A percentile compares a stretch with the other conserved stretches of the same genome.
These are phyloP conservation scores for Cytospora piceicola DNA, from an alignment of 2,329 filamentous ascomycete genomes.

Conservation along the genomic window DNA sequence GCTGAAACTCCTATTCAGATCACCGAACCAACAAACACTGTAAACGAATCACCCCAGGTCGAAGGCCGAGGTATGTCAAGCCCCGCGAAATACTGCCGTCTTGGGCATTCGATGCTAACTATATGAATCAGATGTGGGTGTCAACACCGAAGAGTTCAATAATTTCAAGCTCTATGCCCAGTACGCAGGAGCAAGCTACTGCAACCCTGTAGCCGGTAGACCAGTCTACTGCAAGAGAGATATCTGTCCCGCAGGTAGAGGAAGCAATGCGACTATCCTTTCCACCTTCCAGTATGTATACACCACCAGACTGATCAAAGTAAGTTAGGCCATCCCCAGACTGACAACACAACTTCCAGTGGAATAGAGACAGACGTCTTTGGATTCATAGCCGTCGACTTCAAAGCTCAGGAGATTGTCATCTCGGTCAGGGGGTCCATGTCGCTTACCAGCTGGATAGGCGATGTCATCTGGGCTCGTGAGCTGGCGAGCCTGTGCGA, in stretches of 20 bases:
- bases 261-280: slow-evolving; percentile 47
- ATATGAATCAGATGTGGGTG: not conserved
- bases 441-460: slow-evolving; percentile 64
- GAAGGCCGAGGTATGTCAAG: not conserved
- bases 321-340: not conserved
- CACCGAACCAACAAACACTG: not conserved
- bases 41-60: not conserved
- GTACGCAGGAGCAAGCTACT: slow-evolving; percentile 57
- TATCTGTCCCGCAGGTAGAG: slow-evolving; percentile 49
- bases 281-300: slow-evolving; percentile 23
- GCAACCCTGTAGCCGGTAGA: slow-evolving; percentile 52
- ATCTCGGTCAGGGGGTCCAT: slow-evolving; percentile 62
- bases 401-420: slow-evolving; percentile 57
- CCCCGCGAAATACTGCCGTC: not conserved
- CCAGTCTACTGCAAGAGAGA: slow-evolving; percentile 48
- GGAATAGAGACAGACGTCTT: slow-evolving; percentile 40
- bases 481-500: slow-evolving; percentile 41
- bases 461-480: slow-evolving; percentile 53
- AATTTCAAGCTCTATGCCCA: slow-evolving; percentile 50
- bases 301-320: too few species aligned
- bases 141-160: slow-evolving; percentile 22
- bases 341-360: slow-evolving; percentile 13
- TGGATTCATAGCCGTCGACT: slow-evolving; percentile 57
- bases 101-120: not conserved
- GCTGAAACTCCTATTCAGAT: not conserved